These are phyloP conservation scores for Aspergillus coremiiformis DNA, from an alignment of 495 filamentous ascomycete species.

Conservation along the genomic window DNA sequence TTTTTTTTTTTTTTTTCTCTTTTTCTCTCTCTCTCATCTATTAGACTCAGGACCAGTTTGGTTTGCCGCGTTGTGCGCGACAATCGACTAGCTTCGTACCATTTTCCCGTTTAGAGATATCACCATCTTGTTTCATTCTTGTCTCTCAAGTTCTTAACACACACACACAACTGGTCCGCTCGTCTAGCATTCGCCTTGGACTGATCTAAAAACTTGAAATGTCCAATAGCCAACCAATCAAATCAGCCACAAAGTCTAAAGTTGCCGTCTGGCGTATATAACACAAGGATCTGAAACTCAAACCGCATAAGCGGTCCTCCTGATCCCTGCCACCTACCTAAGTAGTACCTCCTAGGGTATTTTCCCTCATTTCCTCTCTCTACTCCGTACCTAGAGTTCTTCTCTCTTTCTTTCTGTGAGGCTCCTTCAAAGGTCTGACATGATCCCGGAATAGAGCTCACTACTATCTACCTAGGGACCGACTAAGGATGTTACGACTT, in stretches of 20 bases:
- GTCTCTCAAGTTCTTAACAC: not conserved
- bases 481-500: too few species aligned
- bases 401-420: not conserved
- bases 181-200: not conserved
- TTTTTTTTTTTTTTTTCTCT: too few species aligned
- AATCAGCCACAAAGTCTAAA: slow-evolving; percentile 3
- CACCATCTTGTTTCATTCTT: not conserved
- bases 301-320: not conserved
- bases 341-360: too few species aligned
- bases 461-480: not conserved
- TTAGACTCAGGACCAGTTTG: not conserved
- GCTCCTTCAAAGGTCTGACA: slow-evolving; percentile 1
- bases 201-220: not conserved
- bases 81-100: not conserved
- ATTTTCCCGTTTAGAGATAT: slow-evolving; percentile 8
- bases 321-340: not conserved
- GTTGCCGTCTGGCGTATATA: not conserved
- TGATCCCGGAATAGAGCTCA: not conserved
- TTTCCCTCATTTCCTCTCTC: not conserved
- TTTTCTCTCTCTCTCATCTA: too few species aligned
- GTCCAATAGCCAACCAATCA: not conserved
- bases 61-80: slow-evolving; percentile 5
- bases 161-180: not conserved
- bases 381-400: not conserved
- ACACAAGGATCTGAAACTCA: not conserved